Percentiles rank a stretch among this genome's conserved stretches.
phyloP scores from a whole-genome alignment of 2,329 filamentous ascomycete genomes.

The Talaromyces sp. region DNA sequence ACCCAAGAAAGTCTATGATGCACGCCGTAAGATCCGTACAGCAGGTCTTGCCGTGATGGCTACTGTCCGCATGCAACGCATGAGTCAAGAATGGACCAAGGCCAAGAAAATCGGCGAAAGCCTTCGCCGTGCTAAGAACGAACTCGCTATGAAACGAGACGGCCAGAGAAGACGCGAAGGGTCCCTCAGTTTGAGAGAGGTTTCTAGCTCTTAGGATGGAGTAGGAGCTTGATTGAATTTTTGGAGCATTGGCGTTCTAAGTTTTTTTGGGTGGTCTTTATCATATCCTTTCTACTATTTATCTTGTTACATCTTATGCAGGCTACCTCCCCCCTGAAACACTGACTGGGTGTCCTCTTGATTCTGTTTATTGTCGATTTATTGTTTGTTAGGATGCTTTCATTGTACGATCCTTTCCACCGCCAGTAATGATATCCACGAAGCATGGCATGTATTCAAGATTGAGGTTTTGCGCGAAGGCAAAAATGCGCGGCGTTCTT shows the following conservation, averaged over 20 bases:
- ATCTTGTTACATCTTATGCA: not conserved
- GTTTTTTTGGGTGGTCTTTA: not conserved
- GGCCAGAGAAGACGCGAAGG: conserved; percentile 11
- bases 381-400: not conserved
- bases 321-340: not conserved
- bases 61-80: conserved; percentile 44
- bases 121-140: conserved; percentile 42
- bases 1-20: conserved; percentile 30
- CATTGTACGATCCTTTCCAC: not conserved
- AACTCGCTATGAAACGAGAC: conserved; percentile 29
- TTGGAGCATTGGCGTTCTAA: conserved; percentile 12
- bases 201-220: not conserved
- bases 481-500: not conserved
- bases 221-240: not conserved
- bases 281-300: not conserved
- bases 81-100: conserved; percentile 45
- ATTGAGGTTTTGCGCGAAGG: not conserved
- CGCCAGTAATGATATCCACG: conserved; percentile 17
- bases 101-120: conserved; percentile 44
- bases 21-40: conserved; percentile 42
- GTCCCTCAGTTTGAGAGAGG: not conserved
- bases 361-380: not conserved
- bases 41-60: conserved; percentile 45
- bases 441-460: conserved; percentile 8
- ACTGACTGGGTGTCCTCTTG: not conserved